phyloP scores from a whole-genome alignment of 2,329 filamentous ascomycete genomes.

The Paramyrothecium roridum region DNA sequence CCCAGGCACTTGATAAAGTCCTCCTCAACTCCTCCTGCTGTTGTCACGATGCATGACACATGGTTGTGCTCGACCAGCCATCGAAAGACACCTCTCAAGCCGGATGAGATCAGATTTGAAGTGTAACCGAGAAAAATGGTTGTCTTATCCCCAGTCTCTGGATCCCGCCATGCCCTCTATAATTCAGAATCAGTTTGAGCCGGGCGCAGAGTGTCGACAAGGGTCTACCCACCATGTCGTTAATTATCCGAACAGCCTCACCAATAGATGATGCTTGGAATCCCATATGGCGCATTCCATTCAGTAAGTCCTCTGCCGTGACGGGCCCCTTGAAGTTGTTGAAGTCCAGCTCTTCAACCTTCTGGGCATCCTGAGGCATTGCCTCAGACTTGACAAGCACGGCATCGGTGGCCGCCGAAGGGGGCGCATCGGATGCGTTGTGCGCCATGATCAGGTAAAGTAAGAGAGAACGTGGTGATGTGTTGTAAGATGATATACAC shows the following conservation, averaged over 20 bases:
- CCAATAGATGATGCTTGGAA: constrained; percentile 68
- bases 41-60: constrained; percentile 90
- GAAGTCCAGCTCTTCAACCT: constrained; percentile 91
- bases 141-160: constrained; percentile 73
- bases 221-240: constrained; percentile 73
- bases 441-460: constrained; percentile 21
- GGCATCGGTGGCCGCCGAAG: constrained; percentile 67
- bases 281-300: constrained; percentile 84
- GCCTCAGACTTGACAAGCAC: constrained; percentile 83
- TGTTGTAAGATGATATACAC: neutral
- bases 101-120: constrained; percentile 95
- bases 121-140: constrained; percentile 98
- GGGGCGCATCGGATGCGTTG: constrained; percentile 42
- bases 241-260: constrained; percentile 87
- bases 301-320: constrained; percentile 80
- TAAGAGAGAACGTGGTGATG: neutral
- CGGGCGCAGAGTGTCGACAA: neutral
- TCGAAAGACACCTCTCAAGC: constrained; percentile 83
- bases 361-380: constrained; percentile 72
- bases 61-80: constrained; percentile 93
- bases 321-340: constrained; percentile 75
- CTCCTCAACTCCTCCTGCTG: constrained; percentile 92
- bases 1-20: constrained; percentile 98
- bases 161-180: constrained; percentile 73
- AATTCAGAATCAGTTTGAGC: constrained; percentile 15